These are phyloP conservation scores for Nemania sp. DNA, from an alignment of 2,329 filamentous ascomycete species.

Conservation along the genomic window DNA sequence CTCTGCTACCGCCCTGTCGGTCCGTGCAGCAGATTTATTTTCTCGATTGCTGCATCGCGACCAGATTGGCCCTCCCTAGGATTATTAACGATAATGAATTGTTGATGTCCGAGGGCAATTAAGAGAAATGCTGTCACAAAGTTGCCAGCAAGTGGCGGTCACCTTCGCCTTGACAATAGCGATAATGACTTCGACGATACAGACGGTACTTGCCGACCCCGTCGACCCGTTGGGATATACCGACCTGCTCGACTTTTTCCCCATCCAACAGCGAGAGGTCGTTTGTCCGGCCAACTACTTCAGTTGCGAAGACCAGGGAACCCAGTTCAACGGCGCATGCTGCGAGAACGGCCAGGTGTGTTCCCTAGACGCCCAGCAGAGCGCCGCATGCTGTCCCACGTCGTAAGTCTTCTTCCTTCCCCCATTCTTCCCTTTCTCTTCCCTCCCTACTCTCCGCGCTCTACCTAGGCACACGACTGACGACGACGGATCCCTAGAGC, in stretches of 20 bases:
- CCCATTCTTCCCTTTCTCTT: no score
- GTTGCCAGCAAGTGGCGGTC: constrained; percentile 35
- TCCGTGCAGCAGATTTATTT: neutral
- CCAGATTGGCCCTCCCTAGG: neutral
- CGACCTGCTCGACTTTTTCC: constrained; percentile 42
- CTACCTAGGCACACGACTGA: constrained; percentile 14
- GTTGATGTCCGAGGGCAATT: constrained; percentile 16
- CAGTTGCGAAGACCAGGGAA: constrained; percentile 62
- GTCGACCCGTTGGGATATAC: constrained; percentile 45
- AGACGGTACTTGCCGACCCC: constrained; percentile 38
- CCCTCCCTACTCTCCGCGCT: neutral
- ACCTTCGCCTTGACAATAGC: constrained; percentile 37
- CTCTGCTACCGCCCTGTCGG: neutral
- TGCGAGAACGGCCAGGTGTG: constrained; percentile 65
- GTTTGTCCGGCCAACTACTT: constrained; percentile 63
- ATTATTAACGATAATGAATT: constrained; percentile 21
- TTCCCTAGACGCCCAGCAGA: constrained; percentile 60
- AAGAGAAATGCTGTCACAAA: constrained; percentile 44
- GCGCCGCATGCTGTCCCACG: constrained; percentile 66
- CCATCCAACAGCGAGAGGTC: constrained; percentile 46
- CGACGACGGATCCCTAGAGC: constrained; percentile 53
- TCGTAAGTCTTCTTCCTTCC: constrained; percentile 55
- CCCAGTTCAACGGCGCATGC: constrained; percentile 62
- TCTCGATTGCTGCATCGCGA: neutral
- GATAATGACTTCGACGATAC: constrained; percentile 38